Conservation (phyloP, 2,329 filamentous ascomycete species). For the Cercospora janseana region DNA sequence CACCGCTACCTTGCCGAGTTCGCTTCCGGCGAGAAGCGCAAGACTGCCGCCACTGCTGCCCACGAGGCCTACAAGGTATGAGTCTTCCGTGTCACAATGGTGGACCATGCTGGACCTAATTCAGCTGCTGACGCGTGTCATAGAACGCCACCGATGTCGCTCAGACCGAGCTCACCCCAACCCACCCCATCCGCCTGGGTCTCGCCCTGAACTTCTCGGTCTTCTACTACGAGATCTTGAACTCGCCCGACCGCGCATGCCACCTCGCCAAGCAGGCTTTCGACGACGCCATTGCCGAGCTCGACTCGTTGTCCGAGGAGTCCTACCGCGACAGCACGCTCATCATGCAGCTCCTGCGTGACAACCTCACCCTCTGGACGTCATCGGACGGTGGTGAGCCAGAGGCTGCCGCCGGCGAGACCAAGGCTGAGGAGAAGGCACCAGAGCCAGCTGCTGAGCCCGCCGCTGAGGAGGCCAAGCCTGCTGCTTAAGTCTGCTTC, state of each 20-base stretch:
- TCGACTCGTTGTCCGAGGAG: slow-evolving; percentile 95
- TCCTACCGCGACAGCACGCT: slow-evolving; percentile 98
- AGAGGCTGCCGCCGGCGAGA: slow-evolving; percentile 58
- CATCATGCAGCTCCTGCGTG: slow-evolving; percentile 98
- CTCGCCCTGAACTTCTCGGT: slow-evolving; percentile 99
- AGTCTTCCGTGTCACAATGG: slow-evolving; percentile 16
- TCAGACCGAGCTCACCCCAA: slow-evolving; percentile 94
- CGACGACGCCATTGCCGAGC: slow-evolving; percentile 96
- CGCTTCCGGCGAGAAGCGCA: slow-evolving; percentile 87
- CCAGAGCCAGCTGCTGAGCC: slow-evolving; percentile 49
- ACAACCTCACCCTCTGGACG: slow-evolving; percentile 98
- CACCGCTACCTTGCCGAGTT: slow-evolving; percentile 95
- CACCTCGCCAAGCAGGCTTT: slow-evolving; percentile 99
- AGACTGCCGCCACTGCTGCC: slow-evolving; percentile 79
- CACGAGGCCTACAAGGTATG: slow-evolving; percentile 97
- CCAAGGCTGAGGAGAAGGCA: slow-evolving; percentile 51
- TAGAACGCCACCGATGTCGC: slow-evolving; percentile 97
- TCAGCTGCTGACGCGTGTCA: slow-evolving; percentile 26
- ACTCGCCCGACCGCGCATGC: slow-evolving; percentile 95
- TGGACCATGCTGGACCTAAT: slow-evolving; percentile 7
- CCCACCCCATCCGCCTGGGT: slow-evolving; percentile 95
- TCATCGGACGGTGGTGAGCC: slow-evolving; percentile 84
- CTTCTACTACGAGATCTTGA: slow-evolving; percentile 99
- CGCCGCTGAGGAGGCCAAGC: slow-evolving; percentile 37
- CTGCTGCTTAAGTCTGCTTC: slow-evolving; percentile 25